Base-by-base conservation (phyloP, 2,329 filamentous ascomycete genomes). In the Arthroderma sp. region DNA sequence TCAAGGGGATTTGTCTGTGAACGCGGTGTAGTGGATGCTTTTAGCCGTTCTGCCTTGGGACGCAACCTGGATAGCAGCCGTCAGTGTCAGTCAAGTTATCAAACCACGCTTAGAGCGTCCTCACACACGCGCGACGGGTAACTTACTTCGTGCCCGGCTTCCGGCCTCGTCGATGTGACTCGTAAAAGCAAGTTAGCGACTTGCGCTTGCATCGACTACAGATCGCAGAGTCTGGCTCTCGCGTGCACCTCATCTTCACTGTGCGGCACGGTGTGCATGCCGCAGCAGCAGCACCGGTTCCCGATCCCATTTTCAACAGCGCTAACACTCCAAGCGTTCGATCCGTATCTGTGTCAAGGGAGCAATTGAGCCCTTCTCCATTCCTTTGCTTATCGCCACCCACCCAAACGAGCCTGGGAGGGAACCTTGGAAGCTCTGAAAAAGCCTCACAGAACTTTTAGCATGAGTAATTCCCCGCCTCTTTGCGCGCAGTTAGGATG, bases 181-280 rank as follows among this genome's bases (percentile, higher is more conserved):
- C 58, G 45, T 63, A 66, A 4, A 64, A 51, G 45, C 64, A 68
- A 4, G 60, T 55, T 4, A 66, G 47, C 2, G 60, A 60, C 44
- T 66, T 65, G 27, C 62, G 56, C 8, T 48, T 50, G 47, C 65
- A 68, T 5, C 65, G 59, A 36, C 62, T 58, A 44, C 65, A 68
- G 10, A 42, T 56, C 5, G 51, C 44, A n/a, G 47, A 50, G 29
- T 48, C 49, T 10, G 44, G 46, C 10, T 50, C 53, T 5, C 54
- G 46, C 9, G 49, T 51, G 45, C 65, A 68, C 44, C 61, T 66
- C 58, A 66, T 63, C 49, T 68, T 68, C 10, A 66, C 58, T 15
- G 53, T 61, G 37, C 65, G 55, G 44, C 65, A 68, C 46, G 56
- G 50, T 6, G 65, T 54, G 47, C 64, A 68, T 27, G 65, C 51